Evolutionary conservation across 352 stramenopile species (phyloP).

Genomic region (Peronosclerospora sorghi): DNA sequence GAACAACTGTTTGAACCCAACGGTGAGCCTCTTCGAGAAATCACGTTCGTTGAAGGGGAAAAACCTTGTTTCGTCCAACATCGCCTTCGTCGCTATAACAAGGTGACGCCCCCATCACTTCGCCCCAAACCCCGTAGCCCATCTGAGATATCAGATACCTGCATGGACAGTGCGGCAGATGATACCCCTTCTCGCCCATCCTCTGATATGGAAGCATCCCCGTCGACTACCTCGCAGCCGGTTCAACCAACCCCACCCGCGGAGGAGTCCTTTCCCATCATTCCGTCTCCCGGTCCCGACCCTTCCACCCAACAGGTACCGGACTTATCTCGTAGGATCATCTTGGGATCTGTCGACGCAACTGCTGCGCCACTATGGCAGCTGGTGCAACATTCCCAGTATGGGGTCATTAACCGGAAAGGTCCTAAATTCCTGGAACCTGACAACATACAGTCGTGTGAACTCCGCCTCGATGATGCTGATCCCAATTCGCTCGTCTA

Average conservation of each 20-base stretch:
- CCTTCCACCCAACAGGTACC: too few relatives aligned
- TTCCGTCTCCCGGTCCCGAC: too few relatives aligned
- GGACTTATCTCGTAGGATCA: too few relatives aligned
- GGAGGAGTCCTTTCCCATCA: too few relatives aligned
- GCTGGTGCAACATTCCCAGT: background rate
- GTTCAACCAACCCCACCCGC: too few relatives aligned
- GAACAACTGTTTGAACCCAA: background rate
- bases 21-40: background rate
- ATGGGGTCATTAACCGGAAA: background rate
- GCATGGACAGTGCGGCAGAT: background rate
- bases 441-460: background rate
- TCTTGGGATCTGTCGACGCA: too few relatives aligned
- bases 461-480: background rate
- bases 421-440: background rate
- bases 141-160: background rate
- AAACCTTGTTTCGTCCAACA: constrained; percentile 1
- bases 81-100: background rate
- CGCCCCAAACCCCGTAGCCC: background rate
- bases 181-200: background rate
- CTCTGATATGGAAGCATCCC: too few relatives aligned
- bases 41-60: background rate
- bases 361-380: background rate
- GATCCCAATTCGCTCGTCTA: background rate
- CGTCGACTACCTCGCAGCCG: too few relatives aligned
- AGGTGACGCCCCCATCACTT: background rate